Percentiles rank a stretch among this genome's conserved stretches.
These are phyloP conservation scores for Salix dunnii DNA, from an alignment of 345 rosid species.

Conservation along the genomic window DNA sequence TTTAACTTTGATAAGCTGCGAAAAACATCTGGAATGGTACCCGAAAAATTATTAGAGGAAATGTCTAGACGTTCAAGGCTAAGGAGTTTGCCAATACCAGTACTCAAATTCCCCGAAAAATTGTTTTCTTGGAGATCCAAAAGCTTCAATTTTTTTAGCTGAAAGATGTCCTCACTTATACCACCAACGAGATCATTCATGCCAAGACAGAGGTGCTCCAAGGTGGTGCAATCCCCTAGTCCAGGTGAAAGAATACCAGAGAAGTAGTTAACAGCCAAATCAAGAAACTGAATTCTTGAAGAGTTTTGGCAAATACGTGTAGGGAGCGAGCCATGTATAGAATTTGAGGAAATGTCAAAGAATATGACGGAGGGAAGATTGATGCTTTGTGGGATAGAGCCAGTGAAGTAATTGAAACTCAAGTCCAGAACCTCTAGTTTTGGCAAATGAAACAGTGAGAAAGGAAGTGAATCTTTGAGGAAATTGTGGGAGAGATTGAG, in stretches of 20 bases:
- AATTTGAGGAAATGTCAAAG: conserved; percentile 51
- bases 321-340: conserved; percentile 44
- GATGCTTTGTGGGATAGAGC: conserved; percentile 37
- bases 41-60: conserved; percentile 49
- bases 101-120: conserved; percentile 49
- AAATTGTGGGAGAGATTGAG: conserved; percentile 61
- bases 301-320: conserved; percentile 51
- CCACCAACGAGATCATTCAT: conserved; percentile 57
- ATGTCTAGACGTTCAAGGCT: conserved; percentile 52
- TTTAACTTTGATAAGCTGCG: conserved; percentile 23
- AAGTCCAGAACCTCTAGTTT: conserved; percentile 49
- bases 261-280: conserved; percentile 54
- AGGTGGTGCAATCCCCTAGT: conserved; percentile 38
- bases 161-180: conserved; percentile 45
- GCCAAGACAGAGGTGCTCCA: conserved; percentile 56
- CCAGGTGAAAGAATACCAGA: conserved; percentile 46
- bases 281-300: conserved; percentile 24
- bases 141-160: conserved; percentile 35
- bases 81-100: conserved; percentile 38
- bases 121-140: conserved; percentile 52
- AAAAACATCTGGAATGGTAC: conserved; percentile 64
- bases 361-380: conserved; percentile 41
- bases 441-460: conserved; percentile 41
- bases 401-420: conserved; percentile 51
- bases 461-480: conserved; percentile 48